A percentile compares a stretch with the other conserved stretches of the same genome.
phyloP scores from a whole-genome alignment of 225 moss, liverwort and hornwort species.

The Polytrichum formosum region DNA sequence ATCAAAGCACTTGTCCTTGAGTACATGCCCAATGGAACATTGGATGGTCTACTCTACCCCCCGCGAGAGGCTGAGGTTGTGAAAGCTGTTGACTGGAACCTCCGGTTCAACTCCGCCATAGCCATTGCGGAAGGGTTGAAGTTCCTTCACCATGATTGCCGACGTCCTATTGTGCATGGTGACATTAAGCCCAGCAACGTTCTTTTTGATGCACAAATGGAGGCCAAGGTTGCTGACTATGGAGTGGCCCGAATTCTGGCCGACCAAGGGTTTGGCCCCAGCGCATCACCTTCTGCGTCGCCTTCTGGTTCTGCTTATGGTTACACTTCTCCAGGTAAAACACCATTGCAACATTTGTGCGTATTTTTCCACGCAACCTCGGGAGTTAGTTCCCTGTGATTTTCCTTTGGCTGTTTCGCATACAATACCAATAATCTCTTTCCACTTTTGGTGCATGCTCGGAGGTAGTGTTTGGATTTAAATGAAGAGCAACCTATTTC shows the following conservation, averaged over 20 bases:
- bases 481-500: too few relatives aligned
- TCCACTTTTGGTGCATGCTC: too few relatives aligned
- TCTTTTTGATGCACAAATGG: constrained; percentile 43
- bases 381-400: too few relatives aligned
- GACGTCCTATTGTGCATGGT: constrained; percentile 38
- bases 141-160: constrained; percentile 32
- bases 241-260: constrained; percentile 31
- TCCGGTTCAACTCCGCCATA: constrained; percentile 31
- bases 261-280: constrained; percentile 26
- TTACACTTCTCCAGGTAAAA: constrained; percentile 25
- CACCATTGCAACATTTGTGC: too few relatives aligned
- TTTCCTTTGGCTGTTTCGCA: too few relatives aligned
- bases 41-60: constrained; percentile 28
- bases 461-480: too few relatives aligned
- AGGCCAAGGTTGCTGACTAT: constrained; percentile 34
- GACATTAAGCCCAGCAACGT: constrained; percentile 47
- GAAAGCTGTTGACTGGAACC: constrained; percentile 29
- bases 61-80: constrained; percentile 26
- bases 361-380: too few relatives aligned
- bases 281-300: constrained; percentile 6
- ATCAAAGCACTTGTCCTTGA: constrained; percentile 40
- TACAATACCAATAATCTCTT: too few relatives aligned
- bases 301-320: constrained; percentile 16
- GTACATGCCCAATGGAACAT: constrained; percentile 49
- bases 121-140: constrained; percentile 37